These are phyloP conservation scores for Myrmaecium sp. DNA, from an alignment of 2,329 filamentous ascomycete genomes.

Conservation along the genomic window DNA sequence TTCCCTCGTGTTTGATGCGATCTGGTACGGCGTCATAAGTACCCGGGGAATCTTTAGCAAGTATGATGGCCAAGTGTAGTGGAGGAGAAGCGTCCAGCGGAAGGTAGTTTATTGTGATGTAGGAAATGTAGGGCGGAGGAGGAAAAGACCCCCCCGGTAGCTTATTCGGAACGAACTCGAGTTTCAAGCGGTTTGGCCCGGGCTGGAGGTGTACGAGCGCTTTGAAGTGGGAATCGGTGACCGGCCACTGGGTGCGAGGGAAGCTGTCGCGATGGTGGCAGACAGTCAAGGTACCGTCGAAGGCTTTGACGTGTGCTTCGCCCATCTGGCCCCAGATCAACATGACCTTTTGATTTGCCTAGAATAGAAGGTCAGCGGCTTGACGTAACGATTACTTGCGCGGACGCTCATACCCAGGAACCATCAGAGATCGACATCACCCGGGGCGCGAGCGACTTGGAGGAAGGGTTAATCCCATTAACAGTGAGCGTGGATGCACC, in stretches of 20 bases:
- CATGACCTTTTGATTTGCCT: constrained; percentile 87
- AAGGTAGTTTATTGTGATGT: constrained; percentile 72
- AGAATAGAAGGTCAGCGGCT: constrained; percentile 8
- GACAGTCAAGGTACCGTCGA: constrained; percentile 68
- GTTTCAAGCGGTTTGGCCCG: constrained; percentile 71
- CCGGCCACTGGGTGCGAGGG: constrained; percentile 71
- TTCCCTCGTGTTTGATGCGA: constrained; percentile 61
- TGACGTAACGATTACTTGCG: not conserved
- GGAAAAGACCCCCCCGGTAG: constrained; percentile 50
- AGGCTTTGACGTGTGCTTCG: constrained; percentile 45
- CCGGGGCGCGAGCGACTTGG: constrained; percentile 65
- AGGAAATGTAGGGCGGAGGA: constrained; percentile 59
- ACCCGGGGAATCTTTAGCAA: constrained; percentile 74
- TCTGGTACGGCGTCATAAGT: constrained; percentile 73
- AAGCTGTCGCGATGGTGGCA: constrained; percentile 74
- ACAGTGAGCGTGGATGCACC: constrained; percentile 4
- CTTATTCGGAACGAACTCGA: constrained; percentile 78
- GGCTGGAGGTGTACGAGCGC: constrained; percentile 78
- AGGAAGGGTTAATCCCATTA: constrained; percentile 34
- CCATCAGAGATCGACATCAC: constrained; percentile 66
- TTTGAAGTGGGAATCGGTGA: constrained; percentile 81
- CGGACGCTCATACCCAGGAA: constrained; percentile 50
- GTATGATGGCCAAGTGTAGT: constrained; percentile 71
- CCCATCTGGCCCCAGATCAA: constrained; percentile 69
- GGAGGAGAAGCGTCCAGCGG: constrained; percentile 64